Conservation (phyloP, 202 grass and related monocot species). For the Schoenoplectus tabernaemontani region DNA sequence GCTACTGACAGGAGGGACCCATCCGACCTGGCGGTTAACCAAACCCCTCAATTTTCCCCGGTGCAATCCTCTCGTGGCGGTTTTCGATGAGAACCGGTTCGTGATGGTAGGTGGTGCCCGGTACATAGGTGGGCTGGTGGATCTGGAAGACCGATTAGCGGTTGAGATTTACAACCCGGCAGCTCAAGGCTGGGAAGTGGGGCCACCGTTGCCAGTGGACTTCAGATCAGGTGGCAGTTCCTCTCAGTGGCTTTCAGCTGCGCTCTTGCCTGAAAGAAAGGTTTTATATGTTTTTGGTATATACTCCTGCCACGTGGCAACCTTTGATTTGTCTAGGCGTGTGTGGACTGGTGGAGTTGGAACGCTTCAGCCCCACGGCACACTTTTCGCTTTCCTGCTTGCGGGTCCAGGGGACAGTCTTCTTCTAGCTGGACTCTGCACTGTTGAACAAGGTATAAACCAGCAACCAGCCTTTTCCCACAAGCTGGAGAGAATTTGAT, state of each 20-base stretch:
- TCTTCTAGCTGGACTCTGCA: constrained; percentile 32
- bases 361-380: constrained; percentile 19
- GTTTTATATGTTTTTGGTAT: constrained; percentile 38
- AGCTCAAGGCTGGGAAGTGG: constrained; percentile 22
- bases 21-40: constrained; percentile 6
- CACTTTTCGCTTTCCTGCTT: constrained; percentile 36
- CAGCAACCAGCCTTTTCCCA: background rate
- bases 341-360: constrained; percentile 18
- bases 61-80: constrained; percentile 40
- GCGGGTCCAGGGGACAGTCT: constrained; percentile 14
- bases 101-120: constrained; percentile 37
- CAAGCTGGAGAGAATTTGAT: background rate
- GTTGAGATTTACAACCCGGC: constrained; percentile 37
- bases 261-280: constrained; percentile 21
- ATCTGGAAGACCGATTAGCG: constrained; percentile 35
- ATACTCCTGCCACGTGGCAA: constrained; percentile 32
- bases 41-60: constrained; percentile 32
- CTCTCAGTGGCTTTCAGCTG: constrained; percentile 38
- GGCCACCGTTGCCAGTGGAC: constrained; percentile 34
- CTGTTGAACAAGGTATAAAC: constrained; percentile 17
- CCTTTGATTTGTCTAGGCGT: constrained; percentile 34
- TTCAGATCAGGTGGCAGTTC: constrained; percentile 27
- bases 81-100: constrained; percentile 8
- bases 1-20: constrained; percentile 11
- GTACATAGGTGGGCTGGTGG: constrained; percentile 36